A percentile compares a stretch with the other conserved stretches of the same genome.
Evolutionary conservation across 495 filamentous ascomycete genomes (phyloP).

Genomic region (Aspergillus baeticus): DNA sequence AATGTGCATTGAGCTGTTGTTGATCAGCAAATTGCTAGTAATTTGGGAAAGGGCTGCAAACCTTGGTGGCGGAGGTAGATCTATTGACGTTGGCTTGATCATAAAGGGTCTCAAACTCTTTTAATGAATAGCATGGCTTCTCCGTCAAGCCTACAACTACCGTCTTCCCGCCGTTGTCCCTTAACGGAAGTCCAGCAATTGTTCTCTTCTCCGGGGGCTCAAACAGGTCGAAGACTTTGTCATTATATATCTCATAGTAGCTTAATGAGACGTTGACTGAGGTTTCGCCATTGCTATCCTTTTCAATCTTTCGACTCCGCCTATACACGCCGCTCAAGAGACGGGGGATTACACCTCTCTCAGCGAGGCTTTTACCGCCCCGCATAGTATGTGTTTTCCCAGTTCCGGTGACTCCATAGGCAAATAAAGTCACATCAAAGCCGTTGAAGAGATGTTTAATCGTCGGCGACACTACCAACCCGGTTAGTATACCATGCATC

Average conservation of each 20-base stretch:
- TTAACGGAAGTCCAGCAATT: slow-evolving; percentile 75
- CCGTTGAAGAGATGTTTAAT: slow-evolving; percentile 93
- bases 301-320: slow-evolving; percentile 79
- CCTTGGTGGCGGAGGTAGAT: slow-evolving; percentile 88
- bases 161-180: slow-evolving; percentile 88
- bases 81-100: slow-evolving; percentile 93
- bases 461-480: slow-evolving; percentile 62
- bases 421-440: slow-evolving; percentile 91
- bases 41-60: slow-evolving; percentile 18
- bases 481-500: slow-evolving; percentile 21
- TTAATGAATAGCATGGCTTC: slow-evolving; percentile 76
- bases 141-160: slow-evolving; percentile 91
- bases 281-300: slow-evolving; percentile 74
- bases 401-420: slow-evolving; percentile 92
- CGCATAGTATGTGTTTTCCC: slow-evolving; percentile 99
- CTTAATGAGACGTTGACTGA: slow-evolving; percentile 76
- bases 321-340: slow-evolving; percentile 86
- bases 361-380: slow-evolving; percentile 82
- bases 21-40: slow-evolving; percentile 16
- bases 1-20: slow-evolving; percentile 79
- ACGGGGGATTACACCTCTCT: slow-evolving; percentile 88
- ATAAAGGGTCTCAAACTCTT: slow-evolving; percentile 90
- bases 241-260: slow-evolving; percentile 99
- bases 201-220: slow-evolving; percentile 89
- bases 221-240: slow-evolving; percentile 91